Percentiles rank a stretch among this genome's conserved stretches.
These are phyloP conservation scores for Cercospora beticola DNA, from an alignment of 2,329 filamentous ascomycete species.

Conservation along the genomic window DNA sequence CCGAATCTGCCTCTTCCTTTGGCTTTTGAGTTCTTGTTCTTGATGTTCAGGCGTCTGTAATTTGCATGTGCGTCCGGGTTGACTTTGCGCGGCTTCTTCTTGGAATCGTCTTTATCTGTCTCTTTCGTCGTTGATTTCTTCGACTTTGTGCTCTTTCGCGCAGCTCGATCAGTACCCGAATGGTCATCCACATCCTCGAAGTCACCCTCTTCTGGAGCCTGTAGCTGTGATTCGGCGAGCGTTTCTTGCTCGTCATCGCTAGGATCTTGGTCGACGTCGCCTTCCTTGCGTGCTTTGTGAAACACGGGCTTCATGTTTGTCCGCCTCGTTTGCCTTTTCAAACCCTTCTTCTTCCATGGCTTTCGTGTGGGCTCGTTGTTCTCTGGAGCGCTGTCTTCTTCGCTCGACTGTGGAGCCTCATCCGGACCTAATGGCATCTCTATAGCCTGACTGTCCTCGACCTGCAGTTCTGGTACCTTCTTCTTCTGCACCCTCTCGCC, in stretches of 20 bases:
- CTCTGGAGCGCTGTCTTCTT: conserved; percentile 52
- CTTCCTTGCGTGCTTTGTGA: conserved; percentile 34
- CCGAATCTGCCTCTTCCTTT: conserved; percentile 45
- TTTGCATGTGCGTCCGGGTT: conserved; percentile 51
- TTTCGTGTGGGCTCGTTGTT: conserved; percentile 48
- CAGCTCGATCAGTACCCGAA: background rate
- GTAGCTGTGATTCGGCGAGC: conserved; percentile 26
- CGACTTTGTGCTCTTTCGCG: background rate
- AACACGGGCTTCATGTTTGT: conserved; percentile 54
- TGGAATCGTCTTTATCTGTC: conserved; percentile 28
- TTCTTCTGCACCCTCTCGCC: conserved; percentile 20
- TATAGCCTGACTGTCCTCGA: conserved; percentile 46
- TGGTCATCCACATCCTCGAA: conserved; percentile 5
- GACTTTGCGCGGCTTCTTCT: conserved; percentile 46
- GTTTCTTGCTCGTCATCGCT: conserved; percentile 19
- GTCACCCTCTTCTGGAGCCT: conserved; percentile 9
- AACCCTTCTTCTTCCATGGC: conserved; percentile 77
- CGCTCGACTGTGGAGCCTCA: conserved; percentile 49
- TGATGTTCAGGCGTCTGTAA: conserved; percentile 52
- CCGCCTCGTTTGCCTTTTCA: conserved; percentile 73
- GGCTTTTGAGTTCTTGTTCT: conserved; percentile 48
- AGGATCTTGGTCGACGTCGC: conserved; percentile 11
- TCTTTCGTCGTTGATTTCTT: conserved; percentile 2
- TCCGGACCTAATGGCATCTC: conserved; percentile 50
- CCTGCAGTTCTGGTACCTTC: conserved; percentile 36